These are phyloP conservation scores for Pythium dissotocum DNA, from an alignment of 352 stramenopile species.

Conservation along the genomic window DNA sequence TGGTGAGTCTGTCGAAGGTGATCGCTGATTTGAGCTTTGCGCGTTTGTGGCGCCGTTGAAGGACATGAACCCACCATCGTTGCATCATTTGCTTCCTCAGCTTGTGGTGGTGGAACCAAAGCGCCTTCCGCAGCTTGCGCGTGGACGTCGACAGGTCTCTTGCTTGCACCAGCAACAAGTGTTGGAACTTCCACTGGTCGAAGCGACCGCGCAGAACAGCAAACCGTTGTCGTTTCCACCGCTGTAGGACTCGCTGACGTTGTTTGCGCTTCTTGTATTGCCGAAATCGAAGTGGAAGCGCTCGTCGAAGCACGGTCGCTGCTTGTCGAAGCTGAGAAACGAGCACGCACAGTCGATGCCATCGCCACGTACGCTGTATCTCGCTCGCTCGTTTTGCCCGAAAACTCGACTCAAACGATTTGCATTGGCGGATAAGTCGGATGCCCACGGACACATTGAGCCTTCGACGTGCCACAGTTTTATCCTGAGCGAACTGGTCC, in stretches of 20 bases:
- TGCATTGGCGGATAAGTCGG: constrained; percentile 3
- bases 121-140: constrained; percentile 22
- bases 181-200: constrained; percentile 21
- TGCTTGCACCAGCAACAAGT: constrained; percentile 20
- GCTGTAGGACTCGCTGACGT: constrained; percentile 21
- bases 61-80: constrained; percentile 12
- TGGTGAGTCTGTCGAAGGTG: neutral
- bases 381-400: neutral
- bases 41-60: neutral
- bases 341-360: constrained; percentile 8
- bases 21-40: neutral
- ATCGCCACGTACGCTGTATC: constrained; percentile 25
- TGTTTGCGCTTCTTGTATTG: constrained; percentile 17
- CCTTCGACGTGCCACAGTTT: constrained; percentile 3
- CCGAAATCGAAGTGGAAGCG: constrained; percentile 12
- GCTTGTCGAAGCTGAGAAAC: constrained; percentile 15
- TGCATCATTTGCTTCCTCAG: constrained; percentile 19
- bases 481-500: constrained; percentile 9
- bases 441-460: constrained; percentile 14
- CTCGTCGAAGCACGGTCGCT: constrained; percentile 9
- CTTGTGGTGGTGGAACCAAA: constrained; percentile 32
- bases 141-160: constrained; percentile 21
- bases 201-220: constrained; percentile 19
- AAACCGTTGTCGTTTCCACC: constrained; percentile 19
- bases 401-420: constrained; percentile 6